These are phyloP conservation scores for Phytophthora tentaculata DNA, from an alignment of 352 stramenopile genomes.

Conservation along the genomic window DNA sequence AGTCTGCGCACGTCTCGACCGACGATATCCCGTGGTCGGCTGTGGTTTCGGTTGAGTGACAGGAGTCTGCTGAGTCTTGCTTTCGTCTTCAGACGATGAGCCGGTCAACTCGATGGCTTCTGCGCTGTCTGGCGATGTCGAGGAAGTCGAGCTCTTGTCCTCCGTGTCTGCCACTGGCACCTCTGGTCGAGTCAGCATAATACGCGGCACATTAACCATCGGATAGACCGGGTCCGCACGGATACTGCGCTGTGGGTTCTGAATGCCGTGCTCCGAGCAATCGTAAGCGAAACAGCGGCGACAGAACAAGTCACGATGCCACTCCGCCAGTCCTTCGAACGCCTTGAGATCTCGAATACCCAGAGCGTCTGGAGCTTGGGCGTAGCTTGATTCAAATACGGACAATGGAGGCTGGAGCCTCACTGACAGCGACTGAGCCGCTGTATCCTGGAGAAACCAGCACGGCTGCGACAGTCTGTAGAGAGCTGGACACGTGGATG, in stretches of 20 bases:
- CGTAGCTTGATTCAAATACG: constrained; percentile 66
- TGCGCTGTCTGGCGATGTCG: constrained; percentile 9
- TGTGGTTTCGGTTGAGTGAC: constrained; percentile 30
- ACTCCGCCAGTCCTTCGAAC: constrained; percentile 74
- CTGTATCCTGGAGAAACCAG: constrained; percentile 45
- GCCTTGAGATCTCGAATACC: constrained; percentile 47
- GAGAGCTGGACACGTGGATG: constrained; percentile 14
- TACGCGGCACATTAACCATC: constrained; percentile 41
- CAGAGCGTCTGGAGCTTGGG: constrained; percentile 29
- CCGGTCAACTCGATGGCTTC: constrained; percentile 32
- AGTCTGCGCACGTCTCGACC: constrained; percentile 68
- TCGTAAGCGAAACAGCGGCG: constrained; percentile 91
- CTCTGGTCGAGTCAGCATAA: constrained; percentile 34
- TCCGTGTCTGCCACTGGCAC: constrained; percentile 18
- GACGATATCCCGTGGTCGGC: constrained; percentile 36
- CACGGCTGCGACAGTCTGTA: constrained; percentile 21
- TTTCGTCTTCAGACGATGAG: constrained; percentile 40
- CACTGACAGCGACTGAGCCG: constrained; percentile 24
- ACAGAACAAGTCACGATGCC: constrained; percentile 90
- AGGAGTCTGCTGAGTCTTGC: constrained; percentile 14
- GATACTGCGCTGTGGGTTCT: constrained; percentile 55
- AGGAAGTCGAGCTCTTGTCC: constrained; percentile 11
- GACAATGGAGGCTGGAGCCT: constrained; percentile 54
- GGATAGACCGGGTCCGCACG: constrained; percentile 68
- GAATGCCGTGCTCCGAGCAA: constrained; percentile 89